Percentiles rank a stretch among this genome's conserved stretches.
Conservation (phyloP, 257 asterid genomes). For the Nicotiana tomentosiformis region DNA sequence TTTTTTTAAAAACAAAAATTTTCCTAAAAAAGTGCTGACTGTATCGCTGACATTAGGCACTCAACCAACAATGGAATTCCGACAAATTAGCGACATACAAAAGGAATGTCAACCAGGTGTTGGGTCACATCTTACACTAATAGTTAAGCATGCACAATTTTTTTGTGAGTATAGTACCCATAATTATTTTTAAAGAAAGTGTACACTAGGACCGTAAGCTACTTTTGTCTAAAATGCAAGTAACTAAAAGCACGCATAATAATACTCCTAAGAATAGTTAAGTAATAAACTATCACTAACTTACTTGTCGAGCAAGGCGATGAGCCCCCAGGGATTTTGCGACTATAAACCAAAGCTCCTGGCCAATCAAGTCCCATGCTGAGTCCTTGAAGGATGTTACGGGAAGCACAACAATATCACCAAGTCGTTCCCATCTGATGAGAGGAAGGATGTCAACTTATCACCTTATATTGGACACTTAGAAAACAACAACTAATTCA, state of each 20-base stretch:
- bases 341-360: slow-evolving; percentile 79
- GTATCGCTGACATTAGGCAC: neutral
- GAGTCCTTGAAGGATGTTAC: slow-evolving; percentile 64
- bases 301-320: slow-evolving; percentile 91
- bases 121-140: neutral
- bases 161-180: neutral
- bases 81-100: neutral
- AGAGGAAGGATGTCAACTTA: slow-evolving; percentile 5
- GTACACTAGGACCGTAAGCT: neutral
- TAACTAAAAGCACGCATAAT: neutral
- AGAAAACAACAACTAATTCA: neutral
- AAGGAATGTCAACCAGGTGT: neutral
- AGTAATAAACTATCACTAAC: slow-evolving; percentile 9
- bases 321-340: slow-evolving; percentile 69
- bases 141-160: neutral
- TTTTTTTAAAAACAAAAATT: neutral
- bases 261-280: neutral
- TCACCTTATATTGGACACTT: neutral
- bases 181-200: neutral
- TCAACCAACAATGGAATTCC: neutral
- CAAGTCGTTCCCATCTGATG: slow-evolving; percentile 92
- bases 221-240: neutral
- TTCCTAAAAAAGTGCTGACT: neutral
- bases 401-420: slow-evolving; percentile 84
- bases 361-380: slow-evolving; percentile 60